Conservation (phyloP, 192 early-diverging fungal genomes). For the Piromyces finnis region DNA sequence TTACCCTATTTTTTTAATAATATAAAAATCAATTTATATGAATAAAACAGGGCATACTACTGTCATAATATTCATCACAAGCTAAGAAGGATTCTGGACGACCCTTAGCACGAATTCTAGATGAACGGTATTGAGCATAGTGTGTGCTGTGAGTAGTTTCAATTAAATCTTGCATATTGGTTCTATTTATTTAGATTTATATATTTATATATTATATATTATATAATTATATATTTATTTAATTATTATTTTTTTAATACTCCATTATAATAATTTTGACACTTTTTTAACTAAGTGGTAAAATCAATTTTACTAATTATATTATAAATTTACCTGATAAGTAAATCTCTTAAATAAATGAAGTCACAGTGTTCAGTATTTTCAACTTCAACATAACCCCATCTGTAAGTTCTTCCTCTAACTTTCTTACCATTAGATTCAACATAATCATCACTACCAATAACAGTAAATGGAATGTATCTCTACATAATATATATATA, state of each 20-base stretch:
- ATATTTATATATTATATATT: background rate
- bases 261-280: too few relatives aligned
- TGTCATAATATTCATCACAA: conserved; percentile 57
- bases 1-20: too few relatives aligned
- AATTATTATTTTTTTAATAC: too few relatives aligned
- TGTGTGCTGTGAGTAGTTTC: conserved; percentile 90
- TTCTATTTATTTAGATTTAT: background rate
- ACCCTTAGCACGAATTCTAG: conserved; percentile 60
- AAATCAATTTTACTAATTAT: too few relatives aligned
- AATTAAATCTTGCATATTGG: conserved; percentile 78
- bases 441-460: conserved; percentile 79
- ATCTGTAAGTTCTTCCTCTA: conserved; percentile 83
- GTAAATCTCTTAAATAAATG: conserved; percentile 74
- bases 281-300: too few relatives aligned
- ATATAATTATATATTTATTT: too few relatives aligned
- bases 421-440: conserved; percentile 70
- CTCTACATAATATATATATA: conserved; percentile 7
- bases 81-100: conserved; percentile 63
- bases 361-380: conserved; percentile 96
- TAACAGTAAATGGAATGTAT: conserved; percentile 87
- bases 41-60: background rate
- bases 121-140: conserved; percentile 89
- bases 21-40: too few relatives aligned
- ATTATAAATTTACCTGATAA: conserved; percentile 57
- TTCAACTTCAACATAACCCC: conserved; percentile 95